Percentiles rank a stretch among this genome's conserved stretches.
phyloP scores from a whole-genome alignment of 805 yeast genomes.

The Candida nitratophila region DNA sequence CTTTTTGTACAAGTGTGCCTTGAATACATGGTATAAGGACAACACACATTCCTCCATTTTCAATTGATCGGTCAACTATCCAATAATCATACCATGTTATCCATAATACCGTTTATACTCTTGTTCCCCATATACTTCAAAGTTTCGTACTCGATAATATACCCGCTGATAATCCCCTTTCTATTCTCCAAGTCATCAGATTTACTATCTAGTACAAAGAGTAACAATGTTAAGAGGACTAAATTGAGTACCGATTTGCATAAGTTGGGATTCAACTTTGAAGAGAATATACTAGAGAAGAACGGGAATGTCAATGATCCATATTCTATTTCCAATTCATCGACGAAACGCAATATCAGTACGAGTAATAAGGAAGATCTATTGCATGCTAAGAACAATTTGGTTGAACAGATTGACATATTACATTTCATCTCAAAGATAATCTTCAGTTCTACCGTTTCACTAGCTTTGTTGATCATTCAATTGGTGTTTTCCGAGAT shows the following conservation, averaged over 20 bases:
- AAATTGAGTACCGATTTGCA: background rate
- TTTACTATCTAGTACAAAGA: background rate
- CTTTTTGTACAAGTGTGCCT: no score
- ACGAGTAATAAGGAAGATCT: no score
- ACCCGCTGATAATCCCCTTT: background rate
- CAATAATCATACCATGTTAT: background rate
- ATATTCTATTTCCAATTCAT: background rate
- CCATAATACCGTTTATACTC: background rate
- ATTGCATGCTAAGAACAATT: no score
- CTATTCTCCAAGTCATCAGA: background rate
- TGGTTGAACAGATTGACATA: background rate
- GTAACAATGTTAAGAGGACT: background rate
- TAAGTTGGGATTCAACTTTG: background rate
- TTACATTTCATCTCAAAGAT: background rate
- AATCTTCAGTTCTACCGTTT: slow-evolving; percentile 16
- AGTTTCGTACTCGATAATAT: background rate
- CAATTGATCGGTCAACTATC: no score
- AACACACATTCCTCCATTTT: no score
- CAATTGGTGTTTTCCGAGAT: slow-evolving; percentile 23
- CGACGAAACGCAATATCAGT: background rate
- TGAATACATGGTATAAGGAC: no score
- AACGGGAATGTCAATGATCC: background rate
- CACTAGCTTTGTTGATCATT: slow-evolving; percentile 22
- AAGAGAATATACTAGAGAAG: background rate
- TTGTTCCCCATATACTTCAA: background rate